Percentiles rank a stretch among this genome's conserved stretches.
Evolutionary conservation across 352 stramenopile species (phyloP).

Genomic region (Sclerospora graminicola): DNA sequence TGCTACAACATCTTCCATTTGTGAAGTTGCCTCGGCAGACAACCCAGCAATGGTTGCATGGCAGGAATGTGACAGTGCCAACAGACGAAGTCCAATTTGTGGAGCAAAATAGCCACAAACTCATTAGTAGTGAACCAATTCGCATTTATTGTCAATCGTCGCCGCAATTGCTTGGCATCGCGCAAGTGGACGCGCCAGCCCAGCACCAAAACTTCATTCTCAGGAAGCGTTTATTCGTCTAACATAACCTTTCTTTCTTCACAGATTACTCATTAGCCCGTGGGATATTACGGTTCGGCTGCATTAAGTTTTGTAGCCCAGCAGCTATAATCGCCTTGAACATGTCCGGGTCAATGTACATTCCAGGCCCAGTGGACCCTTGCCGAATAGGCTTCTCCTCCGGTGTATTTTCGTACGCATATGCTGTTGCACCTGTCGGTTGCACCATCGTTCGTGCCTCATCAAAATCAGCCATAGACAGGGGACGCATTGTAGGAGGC

Average conservation of each 20-base stretch:
- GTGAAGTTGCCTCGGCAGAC: slow-evolving; percentile 20
- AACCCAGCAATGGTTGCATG: slow-evolving; percentile 34
- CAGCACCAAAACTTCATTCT: slow-evolving; percentile 31
- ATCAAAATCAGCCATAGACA: slow-evolving; percentile 77
- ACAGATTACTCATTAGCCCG: slow-evolving; percentile 20
- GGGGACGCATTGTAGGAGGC: slow-evolving; percentile 40
- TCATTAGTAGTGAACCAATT: slow-evolving; percentile 30
- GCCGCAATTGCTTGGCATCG: slow-evolving; percentile 37
- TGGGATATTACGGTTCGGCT: slow-evolving; percentile 21
- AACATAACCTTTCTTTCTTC: slow-evolving; percentile 17
- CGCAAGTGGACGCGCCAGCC: slow-evolving; percentile 32
- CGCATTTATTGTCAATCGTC: slow-evolving; percentile 39
- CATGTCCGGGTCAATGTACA: slow-evolving; percentile 71
- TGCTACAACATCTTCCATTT: slow-evolving; percentile 43
- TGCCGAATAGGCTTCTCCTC: slow-evolving; percentile 14
- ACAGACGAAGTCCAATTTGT: slow-evolving; percentile 19
- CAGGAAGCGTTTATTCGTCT: slow-evolving; percentile 58
- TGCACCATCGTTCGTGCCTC: slow-evolving; percentile 79
- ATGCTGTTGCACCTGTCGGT: slow-evolving; percentile 65
- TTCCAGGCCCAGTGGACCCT: slow-evolving; percentile 13
- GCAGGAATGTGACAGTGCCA: slow-evolving; percentile 28
- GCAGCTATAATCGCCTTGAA: slow-evolving; percentile 77
- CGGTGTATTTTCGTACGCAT: slow-evolving; percentile 66
- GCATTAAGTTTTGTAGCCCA: slow-evolving; percentile 80
- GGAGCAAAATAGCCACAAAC: slow-evolving; percentile 5